Base-by-base conservation (phyloP, 2,329 filamentous ascomycete species). In the Aspergillus awamori region DNA sequence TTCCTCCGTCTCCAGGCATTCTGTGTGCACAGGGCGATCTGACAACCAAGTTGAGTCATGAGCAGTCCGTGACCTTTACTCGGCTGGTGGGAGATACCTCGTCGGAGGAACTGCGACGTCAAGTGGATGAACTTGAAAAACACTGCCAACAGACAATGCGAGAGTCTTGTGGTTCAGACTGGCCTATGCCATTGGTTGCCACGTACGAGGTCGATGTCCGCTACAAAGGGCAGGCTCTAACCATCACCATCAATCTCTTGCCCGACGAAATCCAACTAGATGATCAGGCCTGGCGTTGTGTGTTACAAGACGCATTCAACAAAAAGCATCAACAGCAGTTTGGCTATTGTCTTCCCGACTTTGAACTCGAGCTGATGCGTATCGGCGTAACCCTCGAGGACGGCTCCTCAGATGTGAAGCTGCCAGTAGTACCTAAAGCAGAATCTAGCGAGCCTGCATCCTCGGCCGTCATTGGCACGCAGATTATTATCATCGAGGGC, bases 21-120 rank as follows among this genome's bases (percentile, higher is more conserved):
- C 70, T 83, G 0, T 84, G 81, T 61, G 81, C 82, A 2, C 78
- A 81, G 58, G 82, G 81, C 0, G 82, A 84, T 70, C 80, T 77
- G 3, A 81, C 79, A 1, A 83, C 81, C 0, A 80, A 81, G 63
- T 76, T 83, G 65, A 79, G 79, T 43, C 80, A 82, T 53, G 79
- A 81, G 45, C 73, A 81, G 57, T 81, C 80, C 2, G 71, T 72
- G 57, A 81, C 81, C 0, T 83, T 79, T 55, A 82, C 83, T 62
- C 76, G 77, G 17, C 45, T 76, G 1, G 74, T 81, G 22, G 74
- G 76, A 0, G 68, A 75, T 0, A 77, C 77, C 2, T 70, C 74
- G 0, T 62, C 72, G 0, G 61, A 68, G 4, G 74, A 81, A 28
- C 71, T 80, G 0, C 69, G 67, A 4, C 61, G 63, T 0, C 72